These are phyloP conservation scores for Pleurotus giganteus DNA, from an alignment of 768 basidiomycete species.

Conservation along the genomic window DNA sequence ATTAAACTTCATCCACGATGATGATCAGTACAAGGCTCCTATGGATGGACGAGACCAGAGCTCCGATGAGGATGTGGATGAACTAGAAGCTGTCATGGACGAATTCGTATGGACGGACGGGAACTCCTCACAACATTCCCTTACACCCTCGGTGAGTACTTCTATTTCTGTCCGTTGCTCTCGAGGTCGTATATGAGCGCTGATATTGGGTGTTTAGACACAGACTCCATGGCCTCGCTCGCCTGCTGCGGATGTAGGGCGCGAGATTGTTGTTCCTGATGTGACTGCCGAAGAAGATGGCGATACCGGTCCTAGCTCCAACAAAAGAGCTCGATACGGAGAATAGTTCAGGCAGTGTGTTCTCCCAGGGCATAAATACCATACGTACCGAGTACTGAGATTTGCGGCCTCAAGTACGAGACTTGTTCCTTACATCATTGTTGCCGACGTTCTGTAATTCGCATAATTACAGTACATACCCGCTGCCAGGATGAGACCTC, in stretches of 20 bases:
- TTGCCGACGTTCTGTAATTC: too few species aligned
- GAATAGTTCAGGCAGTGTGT: neutral
- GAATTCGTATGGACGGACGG: neutral
- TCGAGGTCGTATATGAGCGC: too few species aligned
- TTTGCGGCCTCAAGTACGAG: too few species aligned
- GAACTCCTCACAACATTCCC: neutral
- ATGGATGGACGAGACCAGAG: slow-evolving; percentile 9
- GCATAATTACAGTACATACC: too few species aligned
- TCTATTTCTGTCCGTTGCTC: neutral
- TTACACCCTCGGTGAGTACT: neutral
- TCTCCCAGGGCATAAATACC: neutral
- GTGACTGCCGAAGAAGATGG: neutral
- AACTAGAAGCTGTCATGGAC: slow-evolving; percentile 1
- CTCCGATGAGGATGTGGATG: slow-evolving; percentile 1
- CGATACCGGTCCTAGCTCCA: neutral
- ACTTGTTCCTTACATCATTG: too few species aligned
- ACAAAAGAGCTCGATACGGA: slow-evolving; percentile 1
- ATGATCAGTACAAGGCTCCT: slow-evolving; percentile 11
- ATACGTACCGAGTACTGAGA: too few species aligned
- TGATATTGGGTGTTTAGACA: too few species aligned
- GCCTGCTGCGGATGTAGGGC: slow-evolving; percentile 1
- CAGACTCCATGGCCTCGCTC: neutral
- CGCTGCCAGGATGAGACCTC: too few species aligned
- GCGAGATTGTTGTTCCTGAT: neutral
- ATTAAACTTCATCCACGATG: slow-evolving; percentile 40